These are phyloP conservation scores for Trichosporon ovoides DNA, from an alignment of 1,284 basidiomycete species.

Conservation along the genomic window DNA sequence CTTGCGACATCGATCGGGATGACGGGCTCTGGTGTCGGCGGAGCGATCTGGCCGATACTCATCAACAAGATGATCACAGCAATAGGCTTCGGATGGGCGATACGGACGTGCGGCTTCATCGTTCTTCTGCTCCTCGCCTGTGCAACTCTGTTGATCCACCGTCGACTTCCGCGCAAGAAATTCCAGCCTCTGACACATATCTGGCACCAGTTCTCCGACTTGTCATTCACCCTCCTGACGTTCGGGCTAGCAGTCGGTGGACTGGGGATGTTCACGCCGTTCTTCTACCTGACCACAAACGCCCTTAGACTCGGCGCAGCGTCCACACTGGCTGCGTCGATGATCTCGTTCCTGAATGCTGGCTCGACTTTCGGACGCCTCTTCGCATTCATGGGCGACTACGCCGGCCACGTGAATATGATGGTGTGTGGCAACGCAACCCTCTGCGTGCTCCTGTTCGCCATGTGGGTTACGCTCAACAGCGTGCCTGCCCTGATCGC, in stretches of 20 bases:
- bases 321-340: constrained; percentile 27
- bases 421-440: constrained; percentile 26
- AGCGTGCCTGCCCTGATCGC: constrained; percentile 31
- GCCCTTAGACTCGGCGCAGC: constrained; percentile 31
- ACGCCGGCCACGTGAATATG: constrained; percentile 30
- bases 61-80: constrained; percentile 5
- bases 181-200: constrained; percentile 20
- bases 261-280: constrained; percentile 35
- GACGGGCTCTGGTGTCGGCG: constrained; percentile 39
- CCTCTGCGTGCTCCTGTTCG: constrained; percentile 21
- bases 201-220: constrained; percentile 25
- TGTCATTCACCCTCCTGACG: constrained; percentile 25
- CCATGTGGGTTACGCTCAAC: constrained; percentile 26
- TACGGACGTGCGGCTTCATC: constrained; percentile 31
- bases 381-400: constrained; percentile 12
- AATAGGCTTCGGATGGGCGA: constrained; percentile 26
- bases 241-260: constrained; percentile 27
- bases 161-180: constrained; percentile 21
- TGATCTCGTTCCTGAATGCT: constrained; percentile 35
- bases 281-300: constrained; percentile 36
- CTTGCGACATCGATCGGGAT: constrained; percentile 34
- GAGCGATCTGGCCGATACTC: constrained; percentile 28
- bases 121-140: constrained; percentile 23
- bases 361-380: constrained; percentile 29
- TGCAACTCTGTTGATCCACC: constrained; percentile 20